These are phyloP conservation scores for Hemerocallis citrina DNA, from an alignment of 106 monocot species.

Conservation along the genomic window DNA sequence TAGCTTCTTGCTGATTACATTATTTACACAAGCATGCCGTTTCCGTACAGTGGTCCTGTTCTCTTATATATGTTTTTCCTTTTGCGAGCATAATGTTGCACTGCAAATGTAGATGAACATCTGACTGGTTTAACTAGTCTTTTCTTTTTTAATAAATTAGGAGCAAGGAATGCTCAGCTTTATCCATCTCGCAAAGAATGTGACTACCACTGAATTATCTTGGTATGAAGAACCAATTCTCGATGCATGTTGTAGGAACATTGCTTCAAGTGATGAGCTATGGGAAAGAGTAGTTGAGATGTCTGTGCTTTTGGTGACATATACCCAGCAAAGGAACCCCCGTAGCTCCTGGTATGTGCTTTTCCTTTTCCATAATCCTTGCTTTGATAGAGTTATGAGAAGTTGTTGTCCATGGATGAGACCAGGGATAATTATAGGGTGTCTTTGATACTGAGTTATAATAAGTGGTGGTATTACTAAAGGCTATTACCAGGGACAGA, in stretches of 20 bases:
- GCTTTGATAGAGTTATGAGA: too few relatives aligned
- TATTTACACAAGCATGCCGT: not conserved
- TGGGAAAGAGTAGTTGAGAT: slow-evolving; percentile 75
- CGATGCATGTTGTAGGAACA: slow-evolving; percentile 79
- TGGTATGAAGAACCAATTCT: slow-evolving; percentile 93
- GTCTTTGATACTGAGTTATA: too few relatives aligned
- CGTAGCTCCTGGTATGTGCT: slow-evolving; percentile 70
- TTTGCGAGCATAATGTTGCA: not conserved
- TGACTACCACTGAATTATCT: slow-evolving; percentile 60
- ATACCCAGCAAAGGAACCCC: slow-evolving; percentile 59
- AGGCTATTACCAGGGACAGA: too few relatives aligned
- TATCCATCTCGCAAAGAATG: slow-evolving; percentile 77
- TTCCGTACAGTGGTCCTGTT: not conserved
- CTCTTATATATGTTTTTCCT: not conserved
- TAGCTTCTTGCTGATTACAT: not conserved
- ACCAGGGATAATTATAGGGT: too few relatives aligned
- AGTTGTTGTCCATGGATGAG: too few relatives aligned
- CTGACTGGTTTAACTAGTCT: not conserved
- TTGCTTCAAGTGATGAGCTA: slow-evolving; percentile 73
- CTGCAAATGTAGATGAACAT: not conserved
- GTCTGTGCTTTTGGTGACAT: slow-evolving; percentile 68
- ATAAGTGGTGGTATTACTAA: too few relatives aligned
- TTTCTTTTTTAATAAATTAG: slow-evolving; percentile 37
- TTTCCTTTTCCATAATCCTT: not conserved
- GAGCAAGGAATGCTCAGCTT: slow-evolving; percentile 79